Base-by-base conservation (phyloP, 352 stramenopile genomes). In the Aphanomyces cochlioides region DNA sequence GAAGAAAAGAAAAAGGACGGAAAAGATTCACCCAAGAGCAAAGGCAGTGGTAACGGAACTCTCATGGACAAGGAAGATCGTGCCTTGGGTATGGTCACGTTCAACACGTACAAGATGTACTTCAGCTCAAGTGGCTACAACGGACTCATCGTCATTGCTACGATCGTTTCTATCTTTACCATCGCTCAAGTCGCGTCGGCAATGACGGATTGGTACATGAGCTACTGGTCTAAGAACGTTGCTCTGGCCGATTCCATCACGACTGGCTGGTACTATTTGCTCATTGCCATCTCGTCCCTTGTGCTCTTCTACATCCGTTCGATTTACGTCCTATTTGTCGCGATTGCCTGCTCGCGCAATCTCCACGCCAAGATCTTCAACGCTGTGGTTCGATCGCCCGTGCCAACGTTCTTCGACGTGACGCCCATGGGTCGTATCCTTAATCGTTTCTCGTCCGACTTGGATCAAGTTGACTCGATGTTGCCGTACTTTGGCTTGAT, bases 391-490 rank as follows among this genome's bases (percentile, higher is more conserved):
- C 13, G 1, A 3, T 50, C 66, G 21, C 66, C 66, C 36, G 47
- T 72, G 15, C 45, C 56, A 75, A 69, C 47, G 28, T 88, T 76
- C 65, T 88, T 88, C 67, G 80, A 89, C 65, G 78, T 73, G 1
- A 87, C 75, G 13, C 88, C 88, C 5, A 78, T 91, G 56, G 88
- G 88, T 37, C 72, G 87, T 19, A 77, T 95, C 41, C 43, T 94
- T 47, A 91, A 85, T 61, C 73, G 85, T 8, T 95, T 96, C 66
- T 91, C 83, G 7, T 92, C 88, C 70, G 78, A 84, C 66, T 79
- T 77, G 4, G 84, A 92, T 53, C 78, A 86, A 15, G 69, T 91
- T 19, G 88, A 96, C 76, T 93, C 78, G 6, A 59, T 90, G 12
- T 69, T 87, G 50, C 66, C 81, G 13, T 82, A 88, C 47, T 53